phyloP scores from a whole-genome alignment of 2,329 filamentous ascomycete species.

The Arachnopeziza araneosa region DNA sequence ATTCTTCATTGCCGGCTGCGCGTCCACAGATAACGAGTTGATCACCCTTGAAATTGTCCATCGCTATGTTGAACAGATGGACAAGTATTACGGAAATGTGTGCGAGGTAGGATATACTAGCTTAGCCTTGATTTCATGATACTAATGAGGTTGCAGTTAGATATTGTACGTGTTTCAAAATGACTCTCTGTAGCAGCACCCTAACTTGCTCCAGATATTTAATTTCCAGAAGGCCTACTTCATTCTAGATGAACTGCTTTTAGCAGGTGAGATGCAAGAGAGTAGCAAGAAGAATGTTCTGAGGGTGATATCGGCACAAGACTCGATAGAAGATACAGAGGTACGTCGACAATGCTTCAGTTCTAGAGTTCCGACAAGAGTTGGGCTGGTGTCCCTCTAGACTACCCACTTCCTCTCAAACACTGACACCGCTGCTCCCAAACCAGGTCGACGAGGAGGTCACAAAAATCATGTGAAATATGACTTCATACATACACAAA shows the following conservation, averaged over 20 bases:
- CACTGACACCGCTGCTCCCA: conserved; percentile 49
- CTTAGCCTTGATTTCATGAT: background rate
- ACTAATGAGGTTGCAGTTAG: conserved; percentile 19
- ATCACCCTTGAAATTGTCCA: conserved; percentile 98
- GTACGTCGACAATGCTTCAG: conserved; percentile 46
- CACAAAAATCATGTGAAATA: conserved; percentile 33
- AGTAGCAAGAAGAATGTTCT: conserved; percentile 99
- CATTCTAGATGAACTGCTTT: conserved; percentile 90
- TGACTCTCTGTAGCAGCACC: background rate
- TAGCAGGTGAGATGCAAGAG: conserved; percentile 96
- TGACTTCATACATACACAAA: conserved; percentile 9
- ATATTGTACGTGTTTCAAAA: conserved; percentile 19
- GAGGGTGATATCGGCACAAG: conserved; percentile 92
- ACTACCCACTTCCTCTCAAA: conserved; percentile 36
- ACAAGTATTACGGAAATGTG: conserved; percentile 99
- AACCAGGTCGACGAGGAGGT: conserved; percentile 33
- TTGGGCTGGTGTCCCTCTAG: background rate
- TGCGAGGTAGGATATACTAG: conserved; percentile 64
- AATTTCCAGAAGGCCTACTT: conserved; percentile 99
- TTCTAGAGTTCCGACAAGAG: background rate
- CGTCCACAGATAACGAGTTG: conserved; percentile 95
- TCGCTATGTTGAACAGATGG: conserved; percentile 99
- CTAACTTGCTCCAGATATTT: conserved; percentile 59
- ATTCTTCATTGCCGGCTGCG: conserved; percentile 97
- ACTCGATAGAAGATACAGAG: conserved; percentile 98